Base-by-base conservation (phyloP, 2,329 filamentous ascomycete genomes). In the Alternaria alternata region DNA sequence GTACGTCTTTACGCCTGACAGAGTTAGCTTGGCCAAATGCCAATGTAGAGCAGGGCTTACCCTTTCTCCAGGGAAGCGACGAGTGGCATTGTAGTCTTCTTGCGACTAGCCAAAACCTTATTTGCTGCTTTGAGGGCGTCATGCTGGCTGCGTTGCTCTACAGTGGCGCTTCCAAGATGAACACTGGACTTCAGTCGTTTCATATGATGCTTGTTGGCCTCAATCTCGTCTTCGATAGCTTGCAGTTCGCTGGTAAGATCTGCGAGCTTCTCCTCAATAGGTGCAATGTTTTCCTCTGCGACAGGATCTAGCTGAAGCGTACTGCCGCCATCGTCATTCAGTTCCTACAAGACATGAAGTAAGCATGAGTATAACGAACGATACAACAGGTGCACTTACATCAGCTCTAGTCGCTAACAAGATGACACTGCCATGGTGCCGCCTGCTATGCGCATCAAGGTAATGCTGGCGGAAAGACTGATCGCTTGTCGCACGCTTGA, bases 351-450 rank as follows among this genome's bases (percentile, higher is more conserved):
- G 20, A 7, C 14, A 42, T n/a, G 12, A 8, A 47, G 28, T 30
- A 30, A 30, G 28, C 1, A 30, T 11, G 8, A 11, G 11, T 30
- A 30, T 1, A 30, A 30, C 9, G 1, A 51, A 30, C 26, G 2
- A 55, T 9, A 11, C 5, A 11, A 5, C 1, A 5, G 32, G 20
- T 11, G 4, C 22, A 20, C 52, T 36, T 42, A 60, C 66, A 57
- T 73, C 70, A 4, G 70, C 64, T 11, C 57, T 48, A 0, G 70
- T 74, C 2, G 36, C 54, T 0, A 72, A 65, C 4, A 73, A 34
- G 4, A 72, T 68, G 3, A 67, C 62, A 20, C 59, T 72, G 11
- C 67, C 67, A n/a, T 56, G 54, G 2, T 63, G 46, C 38, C 63
- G 51, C 24, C 70, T 51, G 7, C 62, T 53, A 26, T 59, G 64